Percentiles rank a stretch among this genome's conserved stretches.
These are phyloP conservation scores for Metschnikowia lochheadii DNA, from an alignment of 805 yeast species.

Conservation along the genomic window DNA sequence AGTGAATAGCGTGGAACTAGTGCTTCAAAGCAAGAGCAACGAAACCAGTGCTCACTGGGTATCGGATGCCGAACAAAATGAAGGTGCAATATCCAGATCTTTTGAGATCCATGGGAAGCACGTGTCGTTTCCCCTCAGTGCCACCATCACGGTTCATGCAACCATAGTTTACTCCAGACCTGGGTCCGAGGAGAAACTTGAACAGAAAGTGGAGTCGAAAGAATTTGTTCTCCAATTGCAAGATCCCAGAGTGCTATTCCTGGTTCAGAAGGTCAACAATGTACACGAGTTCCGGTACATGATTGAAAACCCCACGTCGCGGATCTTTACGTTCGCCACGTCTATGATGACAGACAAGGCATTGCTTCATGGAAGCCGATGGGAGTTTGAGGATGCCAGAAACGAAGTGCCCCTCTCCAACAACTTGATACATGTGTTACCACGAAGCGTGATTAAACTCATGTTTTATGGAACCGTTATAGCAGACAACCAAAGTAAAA, in stretches of 20 bases:
- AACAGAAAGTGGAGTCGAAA: conserved; percentile 38
- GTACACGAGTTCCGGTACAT: conserved; percentile 40
- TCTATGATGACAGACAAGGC: conserved; percentile 12
- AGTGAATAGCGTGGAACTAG: conserved; percentile 16
- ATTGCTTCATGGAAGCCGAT: conserved; percentile 7
- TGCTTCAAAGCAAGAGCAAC: conserved; percentile 23
- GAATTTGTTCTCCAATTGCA: conserved; percentile 56
- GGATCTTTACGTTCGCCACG: conserved; percentile 60
- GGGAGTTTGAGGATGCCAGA: conserved; percentile 13
- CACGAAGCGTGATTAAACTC: conserved; percentile 50
- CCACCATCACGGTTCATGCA: conserved; percentile 12
- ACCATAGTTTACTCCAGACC: conserved; percentile 8
- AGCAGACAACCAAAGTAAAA: conserved; percentile 9
- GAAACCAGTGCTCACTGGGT: conserved; percentile 23
- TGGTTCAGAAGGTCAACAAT: conserved; percentile 17
- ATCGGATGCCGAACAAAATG: conserved; percentile 2
- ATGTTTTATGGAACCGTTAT: conserved; percentile 24
- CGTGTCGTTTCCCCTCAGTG: conserved; percentile 38
- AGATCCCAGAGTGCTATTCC: conserved; percentile 65
- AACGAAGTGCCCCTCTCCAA: conserved; percentile 28
- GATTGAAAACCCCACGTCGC: conserved; percentile 72
- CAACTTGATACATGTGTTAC: conserved; percentile 50
- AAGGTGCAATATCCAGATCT: conserved; percentile 10
- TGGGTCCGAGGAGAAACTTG: conserved; percentile 19
- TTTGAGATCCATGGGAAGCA: conserved; percentile 37